Evolutionary conservation across 129 eudicot species (phyloP), one percentile per base, ranked within the genome.

Genomic region (Smallanthus sonchifolius): DNA sequence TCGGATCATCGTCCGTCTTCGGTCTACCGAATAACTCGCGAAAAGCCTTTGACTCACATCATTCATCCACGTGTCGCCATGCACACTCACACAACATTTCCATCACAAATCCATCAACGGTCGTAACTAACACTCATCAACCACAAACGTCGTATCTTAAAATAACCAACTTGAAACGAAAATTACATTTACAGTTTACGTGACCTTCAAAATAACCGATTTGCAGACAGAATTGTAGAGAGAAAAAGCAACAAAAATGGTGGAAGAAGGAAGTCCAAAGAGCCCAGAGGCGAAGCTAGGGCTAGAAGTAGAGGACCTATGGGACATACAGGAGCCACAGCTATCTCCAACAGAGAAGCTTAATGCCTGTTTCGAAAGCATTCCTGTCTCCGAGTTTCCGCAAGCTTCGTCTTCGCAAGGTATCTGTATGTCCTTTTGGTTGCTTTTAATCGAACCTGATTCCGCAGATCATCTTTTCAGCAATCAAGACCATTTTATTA

Each of bases 201-300:
- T 51, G 16, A 70, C 40, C 73, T 44, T 67, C 73, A 70, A 78
- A 77, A 49, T 15, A 78, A 78, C 40, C 30, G 57, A 72, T 63
- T 64, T 71, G 67, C 68, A 75, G 64, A 65, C 44, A 28, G 76
- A 32, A n/a, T 11, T 35, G 2, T 5, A 49, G 17, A 34, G 17
- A 49, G 30, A 24, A 24, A 24, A 24, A 24, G 39, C 67, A 28
- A 61, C 35, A 51, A 80, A 55, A 78, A 70, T 48, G 96, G 63
- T 78, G 70, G 84, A 83, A 69, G 87, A 70, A 7, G 81, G 83
- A 64, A 82, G 70, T 36, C 97, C 95, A 43, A 80, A 86, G 67
- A 88, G 96, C 71, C 97, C 98, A 28, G 98, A 94, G 67, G 98
- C 98, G 7, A 90, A 84, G 68, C 63, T 94, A 38, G 98, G 98